Evolutionary conservation across 2,329 filamentous ascomycete species (phyloP).

Genomic region (Trichophyton equinum): DNA sequence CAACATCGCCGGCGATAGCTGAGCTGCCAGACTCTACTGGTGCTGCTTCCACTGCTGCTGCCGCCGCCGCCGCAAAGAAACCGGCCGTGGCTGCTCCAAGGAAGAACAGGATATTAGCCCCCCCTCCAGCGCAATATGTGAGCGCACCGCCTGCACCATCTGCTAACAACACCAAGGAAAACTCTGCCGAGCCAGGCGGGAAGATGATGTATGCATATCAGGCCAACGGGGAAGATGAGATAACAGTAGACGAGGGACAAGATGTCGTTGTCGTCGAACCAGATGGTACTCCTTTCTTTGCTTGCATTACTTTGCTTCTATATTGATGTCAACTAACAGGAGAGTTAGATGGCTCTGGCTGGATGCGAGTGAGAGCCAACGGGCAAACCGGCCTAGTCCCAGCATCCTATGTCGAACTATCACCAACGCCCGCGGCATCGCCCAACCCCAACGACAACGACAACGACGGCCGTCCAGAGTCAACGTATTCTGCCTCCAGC

Average conservation of each 20-base stretch:
- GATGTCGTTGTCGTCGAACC: conserved; percentile 69
- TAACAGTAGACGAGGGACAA: conserved; percentile 65
- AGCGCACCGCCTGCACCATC: conserved; percentile 47
- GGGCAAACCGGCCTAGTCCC: conserved; percentile 73
- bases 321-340: conserved; percentile 9
- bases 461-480: conserved; percentile 48
- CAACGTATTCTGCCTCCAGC: conserved; percentile 65
- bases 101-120: conserved; percentile 69
- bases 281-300: conserved; percentile 54
- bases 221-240: conserved; percentile 64
- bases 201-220: conserved; percentile 88
- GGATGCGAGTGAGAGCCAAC: conserved; percentile 70
- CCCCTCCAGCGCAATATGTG: conserved; percentile 71
- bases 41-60: conserved; percentile 21
- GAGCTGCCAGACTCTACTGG: conserved; percentile 16
- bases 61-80: conserved; percentile 20
- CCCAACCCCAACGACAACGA: conserved; percentile 4
- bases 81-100: conserved; percentile 27
- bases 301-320: neutral
- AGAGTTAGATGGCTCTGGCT: conserved; percentile 67
- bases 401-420: conserved; percentile 63
- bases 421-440: conserved; percentile 14
- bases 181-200: conserved; percentile 49
- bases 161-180: conserved; percentile 5
- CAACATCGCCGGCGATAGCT: conserved; percentile 20